A percentile compares a stretch with the other conserved stretches of the same genome.
These are phyloP conservation scores for Penicillium sp. DNA, from an alignment of 2,329 filamentous ascomycete species.

Conservation along the genomic window DNA sequence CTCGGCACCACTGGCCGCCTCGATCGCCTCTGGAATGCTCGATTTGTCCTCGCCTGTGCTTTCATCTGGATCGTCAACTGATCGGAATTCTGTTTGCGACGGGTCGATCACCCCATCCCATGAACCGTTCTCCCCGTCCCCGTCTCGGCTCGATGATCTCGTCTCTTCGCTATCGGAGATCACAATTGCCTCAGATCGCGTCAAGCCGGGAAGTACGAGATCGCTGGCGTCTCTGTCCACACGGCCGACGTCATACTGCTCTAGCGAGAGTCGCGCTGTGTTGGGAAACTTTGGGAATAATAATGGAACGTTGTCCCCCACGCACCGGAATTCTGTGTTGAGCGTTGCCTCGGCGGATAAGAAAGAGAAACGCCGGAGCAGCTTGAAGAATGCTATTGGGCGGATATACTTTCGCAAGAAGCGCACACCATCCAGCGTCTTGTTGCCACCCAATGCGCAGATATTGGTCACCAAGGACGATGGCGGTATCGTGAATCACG, in stretches of 20 bases:
- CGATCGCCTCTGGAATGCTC: conserved; percentile 40
- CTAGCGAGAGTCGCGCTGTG: conserved; percentile 36
- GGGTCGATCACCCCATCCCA: conserved; percentile 30
- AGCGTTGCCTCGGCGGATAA: conserved; percentile 35
- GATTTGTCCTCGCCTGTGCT: conserved; percentile 40
- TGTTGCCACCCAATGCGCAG: conserved; percentile 35
- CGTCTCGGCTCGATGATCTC: conserved; percentile 35
- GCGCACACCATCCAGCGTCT: conserved; percentile 34
- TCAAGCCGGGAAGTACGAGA: conserved; percentile 40
- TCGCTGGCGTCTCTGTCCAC: conserved; percentile 46
- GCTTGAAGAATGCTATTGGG: conserved; percentile 41
- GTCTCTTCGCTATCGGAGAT: conserved; percentile 38
- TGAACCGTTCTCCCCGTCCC: conserved; percentile 24
- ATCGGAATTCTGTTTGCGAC: conserved; percentile 38
- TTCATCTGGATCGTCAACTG: conserved; percentile 39
- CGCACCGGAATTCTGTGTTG: conserved; percentile 33
- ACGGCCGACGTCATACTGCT: conserved; percentile 45
- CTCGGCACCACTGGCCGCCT: conserved; percentile 42
- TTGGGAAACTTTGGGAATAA: conserved; percentile 22
- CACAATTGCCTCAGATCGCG: conserved; percentile 35
- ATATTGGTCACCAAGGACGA: conserved; percentile 34
- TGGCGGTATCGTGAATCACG: conserved; percentile 38
- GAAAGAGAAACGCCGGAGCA: conserved; percentile 37
- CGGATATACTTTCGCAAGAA: conserved; percentile 43
- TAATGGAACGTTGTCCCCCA: conserved; percentile 20